phyloP scores from a whole-genome alignment of 2,329 filamentous ascomycete genomes.

The Fusarium kyushuense region DNA sequence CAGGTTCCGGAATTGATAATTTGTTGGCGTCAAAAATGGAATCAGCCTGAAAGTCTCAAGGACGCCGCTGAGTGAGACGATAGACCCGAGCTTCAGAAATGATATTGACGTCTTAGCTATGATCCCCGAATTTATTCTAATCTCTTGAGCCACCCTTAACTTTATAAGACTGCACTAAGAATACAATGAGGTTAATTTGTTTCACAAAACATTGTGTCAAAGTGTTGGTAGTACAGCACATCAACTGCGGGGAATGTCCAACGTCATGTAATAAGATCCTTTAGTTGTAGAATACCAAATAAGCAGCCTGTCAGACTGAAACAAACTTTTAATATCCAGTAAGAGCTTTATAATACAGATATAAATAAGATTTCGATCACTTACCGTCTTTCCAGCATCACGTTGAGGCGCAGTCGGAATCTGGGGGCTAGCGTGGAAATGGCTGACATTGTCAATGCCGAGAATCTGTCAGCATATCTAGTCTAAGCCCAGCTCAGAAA shows the following conservation, averaged over 20 bases:
- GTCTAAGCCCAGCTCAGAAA: constrained; percentile 20
- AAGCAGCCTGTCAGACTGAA: not conserved
- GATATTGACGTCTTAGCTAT: not conserved
- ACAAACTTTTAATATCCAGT: not conserved
- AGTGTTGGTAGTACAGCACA: not conserved
- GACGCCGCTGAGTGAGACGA: not conserved
- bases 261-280: not conserved
- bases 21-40: not conserved
- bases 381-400: not conserved
- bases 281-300: not conserved
- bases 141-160: not conserved
- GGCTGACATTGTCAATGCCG: constrained; percentile 27
- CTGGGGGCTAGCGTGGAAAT: constrained; percentile 33
- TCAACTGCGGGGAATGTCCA: not conserved
- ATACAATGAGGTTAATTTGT: not conserved
- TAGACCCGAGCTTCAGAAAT: not conserved
- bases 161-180: not conserved
- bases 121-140: not conserved
- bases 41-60: not conserved
- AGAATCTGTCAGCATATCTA: constrained; percentile 30
- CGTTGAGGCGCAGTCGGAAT: constrained; percentile 26
- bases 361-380: constrained; percentile 22
- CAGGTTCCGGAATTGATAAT: not conserved
- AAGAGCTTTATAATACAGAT: not conserved
- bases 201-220: not conserved